Evolutionary conservation across 768 basidiomycete species (phyloP), one percentile per base, ranked within the genome.

Genomic region (Phlebiopsis gigantea): DNA sequence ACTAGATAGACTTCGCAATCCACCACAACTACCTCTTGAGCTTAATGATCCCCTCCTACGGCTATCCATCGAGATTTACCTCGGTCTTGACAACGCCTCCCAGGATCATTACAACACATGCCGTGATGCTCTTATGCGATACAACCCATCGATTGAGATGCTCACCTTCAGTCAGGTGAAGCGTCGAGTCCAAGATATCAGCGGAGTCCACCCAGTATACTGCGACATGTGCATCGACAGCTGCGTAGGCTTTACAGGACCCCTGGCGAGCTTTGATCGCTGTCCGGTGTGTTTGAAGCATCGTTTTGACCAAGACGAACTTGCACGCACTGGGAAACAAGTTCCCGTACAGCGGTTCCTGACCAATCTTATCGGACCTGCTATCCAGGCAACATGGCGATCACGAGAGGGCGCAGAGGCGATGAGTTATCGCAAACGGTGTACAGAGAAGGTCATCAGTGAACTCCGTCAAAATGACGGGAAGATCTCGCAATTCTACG

Each of bases 61-160:
- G 2, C 66, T 72, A n/a, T 72, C 73, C 0, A 29, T 77, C 22
- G 66, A 73, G 10, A 41, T 73, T 1, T 75, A 66, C 51, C 57
- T 76, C 6, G 48, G 46, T 0, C 61, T 59, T 44, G 57, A 55
- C n/a, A 67, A 73, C 50, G 60, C 71, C 3, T 71, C 76, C 0
- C 59, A 74, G 41, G 57, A 64, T 44, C 61, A 64, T 0, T 76
- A 77, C 51, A 65, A 62, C 24, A 28, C 8, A 12, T 60, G 68
- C 12, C 45, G 68, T 0, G 19, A 58, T 2, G 66, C 68, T 1
- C 56, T 69, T 55, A 39, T 59, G 21, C 59, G 65, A 57, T 72
- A 69, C 62, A 68, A n/a, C 39, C 52, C 3, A 42, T 73, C 10
- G 6, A 10, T 0, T 44, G 53, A 29, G 26, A 49, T 62, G 45